Evolutionary conservation across 2,329 filamentous ascomycete species (phyloP), one percentile per base, ranked within the genome.

Genomic region (Ascochyta rabiei): DNA sequence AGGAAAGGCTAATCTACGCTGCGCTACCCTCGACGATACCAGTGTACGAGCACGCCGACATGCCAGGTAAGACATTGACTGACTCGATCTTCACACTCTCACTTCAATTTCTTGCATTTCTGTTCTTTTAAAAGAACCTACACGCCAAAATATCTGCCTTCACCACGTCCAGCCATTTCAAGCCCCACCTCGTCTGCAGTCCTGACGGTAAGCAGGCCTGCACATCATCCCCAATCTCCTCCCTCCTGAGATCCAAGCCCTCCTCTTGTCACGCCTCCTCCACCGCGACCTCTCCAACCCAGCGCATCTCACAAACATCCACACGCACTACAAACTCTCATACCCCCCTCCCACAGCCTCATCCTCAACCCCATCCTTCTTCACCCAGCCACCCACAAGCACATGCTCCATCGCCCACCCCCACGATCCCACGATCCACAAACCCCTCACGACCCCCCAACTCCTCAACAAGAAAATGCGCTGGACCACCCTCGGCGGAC

Each of bases 401-500:
- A 60, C 35, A 52, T 76, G 26, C 43, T 59, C 23, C 9, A 51
- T 64, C 2, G 66, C 70, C 13, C 38, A 5, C 91, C 93, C 6
- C 89, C 89, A 49, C 28, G 86, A 96, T 66, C 80, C 89, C 0
- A 61, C 74, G 0, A 76, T 92, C n/a, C 93, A 97, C 76, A 90
- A 88, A 57, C 82, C 90, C 2, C 79, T 97, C 9, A 82, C 84
- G 2, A 80, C 89, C 48, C 80, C 84, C 43, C 87, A 88, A 67
- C 85, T 93, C 26, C 80, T 98, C 38, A 84, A 87, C 53, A 89
- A 88, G 59, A 93, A 90, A 58, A 83, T 98, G 21, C 91, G 93
- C 63, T 99, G 95, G 95, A 85, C 96, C 37, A 98, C 93, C 0
- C 84, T 99, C 2, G 95, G 95, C 44, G 93, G 92, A 0, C 95